These are phyloP conservation scores for Arxiozyma slooffiae DNA, from an alignment of 1,139 yeast species.

Conservation along the genomic window DNA sequence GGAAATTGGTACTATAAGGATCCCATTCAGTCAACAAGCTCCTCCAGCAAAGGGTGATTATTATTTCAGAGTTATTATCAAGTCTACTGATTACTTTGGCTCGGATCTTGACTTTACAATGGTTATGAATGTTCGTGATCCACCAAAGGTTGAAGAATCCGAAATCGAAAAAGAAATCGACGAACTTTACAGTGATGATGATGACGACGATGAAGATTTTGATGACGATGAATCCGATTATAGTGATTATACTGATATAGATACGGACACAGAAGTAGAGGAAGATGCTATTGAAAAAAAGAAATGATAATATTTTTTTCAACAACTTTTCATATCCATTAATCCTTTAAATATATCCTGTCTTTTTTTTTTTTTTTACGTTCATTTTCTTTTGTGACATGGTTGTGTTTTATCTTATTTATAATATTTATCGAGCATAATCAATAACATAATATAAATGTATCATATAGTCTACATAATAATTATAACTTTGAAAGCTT, in stretches of 20 bases:
- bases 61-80: conserved; percentile 56
- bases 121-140: conserved; percentile 48
- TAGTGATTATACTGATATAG: conserved; percentile 36
- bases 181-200: conserved; percentile 13
- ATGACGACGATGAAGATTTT: conserved; percentile 35
- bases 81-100: conserved; percentile 61
- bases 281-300: conserved; percentile 14
- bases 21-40: conserved; percentile 61
- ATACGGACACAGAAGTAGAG: conserved; percentile 37
- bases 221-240: conserved; percentile 42
- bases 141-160: conserved; percentile 33
- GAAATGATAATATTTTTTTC: conserved; percentile 7
- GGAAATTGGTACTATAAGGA: conserved; percentile 58
- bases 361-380: neutral
- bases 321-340: neutral
- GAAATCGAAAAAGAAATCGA: conserved; percentile 23
- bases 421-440: neutral
- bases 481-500: no score
- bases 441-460: neutral
- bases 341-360: neutral
- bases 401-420: neutral
- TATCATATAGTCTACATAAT: no score
- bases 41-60: conserved; percentile 56
- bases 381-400: neutral
- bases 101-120: conserved; percentile 61